Conservation (phyloP, 768 basidiomycete species). For the Lentinula sp. region DNA sequence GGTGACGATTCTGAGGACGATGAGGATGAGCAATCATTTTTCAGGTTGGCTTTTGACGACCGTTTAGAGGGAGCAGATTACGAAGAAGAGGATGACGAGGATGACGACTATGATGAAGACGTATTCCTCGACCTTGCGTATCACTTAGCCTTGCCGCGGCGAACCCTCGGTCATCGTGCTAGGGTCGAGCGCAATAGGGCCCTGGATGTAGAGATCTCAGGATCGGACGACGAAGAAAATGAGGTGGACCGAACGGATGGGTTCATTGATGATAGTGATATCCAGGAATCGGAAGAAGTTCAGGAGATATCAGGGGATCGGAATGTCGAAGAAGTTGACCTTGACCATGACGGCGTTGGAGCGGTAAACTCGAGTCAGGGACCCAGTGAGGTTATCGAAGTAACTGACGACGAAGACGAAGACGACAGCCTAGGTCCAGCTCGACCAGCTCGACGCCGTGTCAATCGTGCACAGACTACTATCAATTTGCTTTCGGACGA, state of each 20-base stretch:
- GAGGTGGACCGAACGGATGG: not conserved
- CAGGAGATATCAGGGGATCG: not conserved
- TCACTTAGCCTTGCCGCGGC: not conserved
- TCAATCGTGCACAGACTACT: not conserved
- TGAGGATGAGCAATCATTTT: conserved; percentile 14
- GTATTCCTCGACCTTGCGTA: not conserved
- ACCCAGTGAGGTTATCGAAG: not conserved
- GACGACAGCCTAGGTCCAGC: not conserved
- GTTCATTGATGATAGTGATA: not conserved
- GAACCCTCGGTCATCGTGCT: not conserved
- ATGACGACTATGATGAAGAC: not conserved
- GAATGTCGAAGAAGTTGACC: not conserved
- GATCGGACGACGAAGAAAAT: not conserved
- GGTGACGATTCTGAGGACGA: conserved; percentile 21
- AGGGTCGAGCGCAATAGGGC: not conserved
- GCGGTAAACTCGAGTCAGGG: not conserved
- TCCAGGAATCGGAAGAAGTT: not conserved
- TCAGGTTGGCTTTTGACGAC: conserved; percentile 19
- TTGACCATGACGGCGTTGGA: not conserved
- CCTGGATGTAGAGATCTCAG: not conserved
- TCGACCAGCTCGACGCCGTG: not conserved
- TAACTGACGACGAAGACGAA: not conserved
- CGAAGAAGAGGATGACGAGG: not conserved
- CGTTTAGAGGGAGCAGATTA: not conserved
- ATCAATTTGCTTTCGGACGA: conserved; percentile 1